Conservation (phyloP, 2,329 filamentous ascomycete species). For the Fusarium drepaniforme region DNA sequence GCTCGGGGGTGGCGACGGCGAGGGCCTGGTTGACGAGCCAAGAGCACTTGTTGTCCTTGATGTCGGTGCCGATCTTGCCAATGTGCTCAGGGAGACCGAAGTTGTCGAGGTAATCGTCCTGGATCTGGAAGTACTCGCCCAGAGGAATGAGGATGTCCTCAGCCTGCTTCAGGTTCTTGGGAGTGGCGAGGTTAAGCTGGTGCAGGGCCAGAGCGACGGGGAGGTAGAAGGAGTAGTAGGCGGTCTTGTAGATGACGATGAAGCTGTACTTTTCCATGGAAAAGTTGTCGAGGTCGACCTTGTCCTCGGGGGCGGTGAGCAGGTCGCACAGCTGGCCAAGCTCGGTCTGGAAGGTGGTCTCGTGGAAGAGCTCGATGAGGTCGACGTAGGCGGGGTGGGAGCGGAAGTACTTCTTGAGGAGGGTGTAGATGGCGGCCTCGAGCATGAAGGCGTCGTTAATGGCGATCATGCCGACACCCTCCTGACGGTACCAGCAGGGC, state of each 20-base stretch:
- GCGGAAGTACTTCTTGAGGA: slow-evolving; percentile 95
- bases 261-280: slow-evolving; percentile 95
- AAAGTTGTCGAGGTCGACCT: slow-evolving; percentile 95
- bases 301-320: slow-evolving; percentile 94
- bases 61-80: slow-evolving; percentile 99
- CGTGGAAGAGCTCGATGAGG: slow-evolving; percentile 95
- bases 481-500: slow-evolving; percentile 96
- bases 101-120: slow-evolving; percentile 99
- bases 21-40: slow-evolving; percentile 98
- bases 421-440: slow-evolving; percentile 88
- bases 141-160: slow-evolving; percentile 95
- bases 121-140: slow-evolving; percentile 99
- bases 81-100: slow-evolving; percentile 93
- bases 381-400: slow-evolving; percentile 89
- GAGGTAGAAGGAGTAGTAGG: slow-evolving; percentile 99
- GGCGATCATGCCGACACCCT: slow-evolving; percentile 92
- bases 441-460: slow-evolving; percentile 99
- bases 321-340: slow-evolving; percentile 95
- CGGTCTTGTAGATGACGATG: slow-evolving; percentile 99
- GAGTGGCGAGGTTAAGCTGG: slow-evolving; percentile 86
- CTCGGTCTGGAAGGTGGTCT: slow-evolving; percentile 93
- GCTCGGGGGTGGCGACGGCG: slow-evolving; percentile 81
- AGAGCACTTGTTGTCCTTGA: slow-evolving; percentile 99
- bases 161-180: slow-evolving; percentile 88
- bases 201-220: slow-evolving; percentile 92